phyloP scores from a whole-genome alignment of 2,329 filamentous ascomycete genomes.

The Ceratocystis huliohia region DNA sequence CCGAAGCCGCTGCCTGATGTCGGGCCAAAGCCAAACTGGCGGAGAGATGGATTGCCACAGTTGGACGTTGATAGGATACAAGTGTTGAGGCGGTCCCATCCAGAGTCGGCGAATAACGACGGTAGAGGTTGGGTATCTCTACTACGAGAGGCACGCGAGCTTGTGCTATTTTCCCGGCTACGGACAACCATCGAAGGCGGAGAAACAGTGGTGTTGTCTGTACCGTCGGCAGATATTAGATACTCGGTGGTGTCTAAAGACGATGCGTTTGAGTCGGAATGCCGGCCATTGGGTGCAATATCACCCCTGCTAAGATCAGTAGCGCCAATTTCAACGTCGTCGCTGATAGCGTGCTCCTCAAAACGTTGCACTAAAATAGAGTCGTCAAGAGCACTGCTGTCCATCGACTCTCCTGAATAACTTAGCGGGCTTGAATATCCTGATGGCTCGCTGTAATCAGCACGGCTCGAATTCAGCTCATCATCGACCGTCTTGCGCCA shows the following conservation, averaged over 20 bases:
- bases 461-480: constrained; percentile 40
- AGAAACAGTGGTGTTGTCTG: neutral
- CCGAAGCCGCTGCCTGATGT: constrained; percentile 90
- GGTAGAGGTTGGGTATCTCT: constrained; percentile 46
- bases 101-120: constrained; percentile 69
- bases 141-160: constrained; percentile 40
- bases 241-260: neutral
- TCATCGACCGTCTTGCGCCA: constrained; percentile 86
- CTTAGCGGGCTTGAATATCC: constrained; percentile 26
- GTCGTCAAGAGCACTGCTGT: neutral
- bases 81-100: constrained; percentile 91
- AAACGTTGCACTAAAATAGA: constrained; percentile 5
- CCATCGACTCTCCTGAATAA: constrained; percentile 10
- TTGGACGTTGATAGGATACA: constrained; percentile 96
- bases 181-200: constrained; percentile 7
- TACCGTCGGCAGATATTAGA: constrained; percentile 4
- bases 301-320: neutral
- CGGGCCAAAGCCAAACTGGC: constrained; percentile 93
- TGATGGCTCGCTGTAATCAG: constrained; percentile 49
- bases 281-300: neutral
- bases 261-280: neutral
- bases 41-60: constrained; percentile 87
- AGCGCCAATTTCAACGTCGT: neutral
- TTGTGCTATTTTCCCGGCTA: constrained; percentile 17
- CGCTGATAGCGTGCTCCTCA: constrained; percentile 2